A percentile compares a stretch with the other conserved stretches of the same genome.
Conservation (phyloP, 768 basidiomycete species). For the Suillus discolor region DNA sequence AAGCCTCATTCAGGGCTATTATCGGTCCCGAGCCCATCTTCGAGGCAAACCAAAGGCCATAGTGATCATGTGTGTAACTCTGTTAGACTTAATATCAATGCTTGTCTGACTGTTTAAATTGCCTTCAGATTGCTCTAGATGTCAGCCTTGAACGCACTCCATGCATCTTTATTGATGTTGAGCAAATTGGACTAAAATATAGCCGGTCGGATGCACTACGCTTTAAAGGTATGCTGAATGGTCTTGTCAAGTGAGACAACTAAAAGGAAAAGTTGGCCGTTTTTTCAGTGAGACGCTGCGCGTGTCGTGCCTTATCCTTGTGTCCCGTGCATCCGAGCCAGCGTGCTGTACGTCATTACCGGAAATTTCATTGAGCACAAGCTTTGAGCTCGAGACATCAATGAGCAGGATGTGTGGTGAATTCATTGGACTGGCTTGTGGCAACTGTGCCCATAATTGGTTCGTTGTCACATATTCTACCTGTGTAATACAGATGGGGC, state of each 20-base stretch:
- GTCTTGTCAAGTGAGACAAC: neutral
- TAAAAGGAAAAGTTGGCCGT: neutral
- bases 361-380: neutral
- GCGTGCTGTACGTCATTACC: neutral
- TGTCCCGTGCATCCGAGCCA: neutral
- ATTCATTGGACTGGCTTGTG: neutral
- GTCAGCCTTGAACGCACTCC: neutral
- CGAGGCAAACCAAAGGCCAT: too few species aligned
- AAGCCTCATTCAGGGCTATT: too few species aligned
- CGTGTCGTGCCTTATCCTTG: neutral
- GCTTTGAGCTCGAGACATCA: neutral
- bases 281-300: neutral
- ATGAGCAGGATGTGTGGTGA: neutral
- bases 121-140: neutral
- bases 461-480: neutral
- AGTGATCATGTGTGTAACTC: neutral
- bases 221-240: neutral
- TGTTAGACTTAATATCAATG: neutral
- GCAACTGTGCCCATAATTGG: neutral
- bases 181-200: neutral
- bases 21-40: neutral
- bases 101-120: neutral
- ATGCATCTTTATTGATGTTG: neutral
- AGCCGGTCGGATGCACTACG: neutral
- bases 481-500: neutral